phyloP scores from a whole-genome alignment of 352 stramenopile genomes.

The Pythium utonaiense region DNA sequence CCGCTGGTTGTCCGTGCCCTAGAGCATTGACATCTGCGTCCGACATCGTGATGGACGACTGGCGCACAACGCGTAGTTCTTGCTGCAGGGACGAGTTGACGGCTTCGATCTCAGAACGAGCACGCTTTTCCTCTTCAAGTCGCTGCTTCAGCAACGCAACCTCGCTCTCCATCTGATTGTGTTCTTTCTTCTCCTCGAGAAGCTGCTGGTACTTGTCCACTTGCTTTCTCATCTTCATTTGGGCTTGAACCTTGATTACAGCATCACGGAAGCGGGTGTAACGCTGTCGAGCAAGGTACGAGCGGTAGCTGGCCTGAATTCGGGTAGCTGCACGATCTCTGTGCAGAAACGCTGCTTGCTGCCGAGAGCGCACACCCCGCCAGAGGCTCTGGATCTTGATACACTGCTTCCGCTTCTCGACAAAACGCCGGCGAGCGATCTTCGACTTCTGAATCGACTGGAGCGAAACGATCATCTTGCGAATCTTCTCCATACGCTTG shows the following conservation, averaged over 20 bases:
- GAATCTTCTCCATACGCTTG: conserved; percentile 45
- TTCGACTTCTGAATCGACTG: conserved; percentile 56
- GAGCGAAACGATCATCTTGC: conserved; percentile 47
- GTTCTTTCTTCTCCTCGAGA: conserved; percentile 59
- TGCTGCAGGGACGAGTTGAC: conserved; percentile 74
- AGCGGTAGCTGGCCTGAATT: conserved; percentile 57
- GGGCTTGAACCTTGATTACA: conserved; percentile 67
- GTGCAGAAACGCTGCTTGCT: conserved; percentile 47
- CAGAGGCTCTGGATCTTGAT: conserved; percentile 71
- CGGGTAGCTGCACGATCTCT: conserved; percentile 55
- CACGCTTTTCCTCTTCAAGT: conserved; percentile 75
- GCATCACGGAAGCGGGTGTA: conserved; percentile 59
- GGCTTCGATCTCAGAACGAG: conserved; percentile 63
- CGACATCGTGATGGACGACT: conserved; percentile 40
- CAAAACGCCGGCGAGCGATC: conserved; percentile 38
- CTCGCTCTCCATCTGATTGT: conserved; percentile 73
- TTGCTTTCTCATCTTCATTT: conserved; percentile 76
- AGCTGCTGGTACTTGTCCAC: conserved; percentile 63
- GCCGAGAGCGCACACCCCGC: conserved; percentile 61
- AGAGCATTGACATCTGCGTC: conserved; percentile 41
- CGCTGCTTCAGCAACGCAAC: conserved; percentile 70
- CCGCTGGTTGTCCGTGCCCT: conserved; percentile 13
- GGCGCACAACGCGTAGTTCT: conserved; percentile 56
- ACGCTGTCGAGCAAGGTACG: conserved; percentile 40
- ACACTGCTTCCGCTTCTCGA: conserved; percentile 36